Percentiles rank a stretch among this genome's conserved stretches.
Evolutionary conservation across 805 yeast genomes (phyloP).

Genomic region (Starmerella vaccinii): DNA sequence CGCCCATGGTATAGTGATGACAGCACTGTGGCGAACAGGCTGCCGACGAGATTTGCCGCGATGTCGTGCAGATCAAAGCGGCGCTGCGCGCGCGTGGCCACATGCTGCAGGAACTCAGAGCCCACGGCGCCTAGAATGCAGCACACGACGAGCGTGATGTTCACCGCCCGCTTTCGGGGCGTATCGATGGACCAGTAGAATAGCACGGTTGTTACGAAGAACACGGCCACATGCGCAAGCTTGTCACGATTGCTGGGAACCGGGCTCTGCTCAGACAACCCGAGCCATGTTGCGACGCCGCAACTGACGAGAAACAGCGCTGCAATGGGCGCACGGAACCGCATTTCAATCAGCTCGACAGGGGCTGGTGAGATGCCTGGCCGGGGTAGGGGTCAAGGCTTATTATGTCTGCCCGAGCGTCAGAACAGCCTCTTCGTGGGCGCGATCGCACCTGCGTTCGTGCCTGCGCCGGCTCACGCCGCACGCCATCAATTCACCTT

Average conservation of each 20-base stretch:
- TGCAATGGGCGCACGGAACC: constrained; percentile 18
- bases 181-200: constrained; percentile 38
- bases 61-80: constrained; percentile 33
- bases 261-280: constrained; percentile 27
- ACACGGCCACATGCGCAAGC: constrained; percentile 31
- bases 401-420: no score
- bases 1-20: constrained; percentile 33
- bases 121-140: constrained; percentile 33
- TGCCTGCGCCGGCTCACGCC: no score
- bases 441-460: no score
- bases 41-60: constrained; percentile 33
- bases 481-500: no score
- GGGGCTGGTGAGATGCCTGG: constrained; percentile 5
- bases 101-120: constrained; percentile 33
- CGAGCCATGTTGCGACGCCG: constrained; percentile 22
- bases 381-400: constrained; percentile 1
- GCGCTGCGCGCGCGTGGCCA: constrained; percentile 28
- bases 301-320: constrained; percentile 21
- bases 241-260: constrained; percentile 33
- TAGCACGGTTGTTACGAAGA: constrained; percentile 31
- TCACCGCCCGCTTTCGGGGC: constrained; percentile 31
- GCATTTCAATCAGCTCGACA: neutral
- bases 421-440: no score
- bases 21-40: constrained; percentile 28
- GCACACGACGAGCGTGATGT: constrained; percentile 31